Base-by-base conservation (phyloP, 139 green algal species). In the Deuterostichococcus epilithicus region DNA sequence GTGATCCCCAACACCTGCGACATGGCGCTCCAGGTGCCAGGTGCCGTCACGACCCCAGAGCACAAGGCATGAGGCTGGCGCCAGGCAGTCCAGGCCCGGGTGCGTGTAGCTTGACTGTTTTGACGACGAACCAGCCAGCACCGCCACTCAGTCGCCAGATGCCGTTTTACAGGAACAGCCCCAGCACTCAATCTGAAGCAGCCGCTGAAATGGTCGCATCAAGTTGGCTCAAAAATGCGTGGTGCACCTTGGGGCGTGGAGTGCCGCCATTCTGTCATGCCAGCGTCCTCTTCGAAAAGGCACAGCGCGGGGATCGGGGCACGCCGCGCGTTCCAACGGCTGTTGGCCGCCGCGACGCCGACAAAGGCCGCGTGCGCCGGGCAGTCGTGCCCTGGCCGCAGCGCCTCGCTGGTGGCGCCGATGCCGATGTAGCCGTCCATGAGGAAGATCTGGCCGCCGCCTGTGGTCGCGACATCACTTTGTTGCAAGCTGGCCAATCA, bases 371-470 rank as follows among this genome's bases (percentile, higher is more conserved):
- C 63, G 30, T 69, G 30, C 63, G 5, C 5, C 30, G 63, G 63
- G 63, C 63, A 69, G 63, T 69, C 63, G 63, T 69, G 30, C 5
- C 63, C 63, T 2, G 30, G 63, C 5, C 63, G n/a, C 63, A 69
- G 63, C 63, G 28, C 30, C 32, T 35, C 32, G 63, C 30, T 69
- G 63, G 30, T 69, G 63, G 30, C 63, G 63, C 63, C 63, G 30
- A 69, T 69, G 30, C 63, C 63, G 30, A 35, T 38, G 63, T 69
- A 69, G 63, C 63, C 15, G 30, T 69, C 63, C 63, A 69, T 69
- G 5, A 69, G 30, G 63, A 37, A 38, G 30, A 23, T 35, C 63
- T 69, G 63, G n/a, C 63, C 63, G 30, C 32, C 30, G 63, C 63
- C 63, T 69, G 15, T 26, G 45, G 45, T 18, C 13, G 45, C 18